Conservation (phyloP, 169 alveolate species). For the Plasmodium relictum region DNA sequence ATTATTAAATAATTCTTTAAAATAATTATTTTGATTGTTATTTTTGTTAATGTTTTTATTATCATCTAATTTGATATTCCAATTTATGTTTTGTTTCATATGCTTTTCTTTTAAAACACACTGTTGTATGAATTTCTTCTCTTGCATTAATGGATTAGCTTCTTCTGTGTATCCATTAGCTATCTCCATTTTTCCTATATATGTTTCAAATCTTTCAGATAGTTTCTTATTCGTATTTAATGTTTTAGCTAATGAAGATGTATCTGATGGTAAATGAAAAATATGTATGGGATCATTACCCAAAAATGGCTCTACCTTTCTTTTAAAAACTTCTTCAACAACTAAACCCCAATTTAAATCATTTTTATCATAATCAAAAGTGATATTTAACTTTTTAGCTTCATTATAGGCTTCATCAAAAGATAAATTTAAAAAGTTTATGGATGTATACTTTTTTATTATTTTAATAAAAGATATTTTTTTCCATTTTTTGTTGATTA, state of each 20-base stretch:
- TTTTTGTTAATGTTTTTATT: conserved; percentile 80
- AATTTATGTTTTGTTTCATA: neutral
- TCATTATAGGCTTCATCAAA: conserved; percentile 71
- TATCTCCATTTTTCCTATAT: conserved; percentile 93
- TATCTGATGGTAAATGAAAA: conserved; percentile 65
- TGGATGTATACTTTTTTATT: conserved; percentile 29
- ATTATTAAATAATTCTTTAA: conserved; percentile 6
- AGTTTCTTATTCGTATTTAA: conserved; percentile 80
- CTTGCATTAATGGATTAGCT: conserved; percentile 93
- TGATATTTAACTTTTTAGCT: conserved; percentile 51
- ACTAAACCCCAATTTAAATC: conserved; percentile 78
- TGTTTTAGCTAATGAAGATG: conserved; percentile 68
- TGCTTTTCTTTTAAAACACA: conserved; percentile 17
- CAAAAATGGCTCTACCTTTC: conserved; percentile 75
- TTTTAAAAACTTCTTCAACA: conserved; percentile 75
- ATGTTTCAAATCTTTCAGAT: conserved; percentile 95
- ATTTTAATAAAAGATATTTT: conserved; percentile 44
- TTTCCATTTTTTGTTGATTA: conserved; percentile 30
- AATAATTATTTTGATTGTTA: conserved; percentile 73
- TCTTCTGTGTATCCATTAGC: conserved; percentile 95
- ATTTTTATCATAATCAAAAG: conserved; percentile 50
- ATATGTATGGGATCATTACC: conserved; percentile 48
- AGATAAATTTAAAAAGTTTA: conserved; percentile 34
- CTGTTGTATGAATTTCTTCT: conserved; percentile 87
- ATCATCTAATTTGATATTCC: neutral